Evolutionary conservation across 495 filamentous ascomycete genomes (phyloP).

Genomic region (Tuber magnatum): DNA sequence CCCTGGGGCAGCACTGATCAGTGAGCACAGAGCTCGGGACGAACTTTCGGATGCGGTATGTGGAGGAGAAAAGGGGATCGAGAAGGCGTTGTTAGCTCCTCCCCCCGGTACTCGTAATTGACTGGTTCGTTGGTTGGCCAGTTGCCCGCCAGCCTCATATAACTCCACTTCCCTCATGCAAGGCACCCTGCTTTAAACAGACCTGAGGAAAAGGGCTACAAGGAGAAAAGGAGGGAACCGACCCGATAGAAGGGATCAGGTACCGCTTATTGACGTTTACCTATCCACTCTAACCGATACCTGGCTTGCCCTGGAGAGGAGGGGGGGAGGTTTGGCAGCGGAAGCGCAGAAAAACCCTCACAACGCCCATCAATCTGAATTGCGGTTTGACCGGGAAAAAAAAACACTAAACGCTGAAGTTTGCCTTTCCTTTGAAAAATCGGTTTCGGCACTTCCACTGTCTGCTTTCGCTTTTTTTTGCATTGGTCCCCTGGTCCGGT

Average conservation of each 20-base stretch:
- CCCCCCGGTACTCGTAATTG: background rate
- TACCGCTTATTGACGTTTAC: background rate
- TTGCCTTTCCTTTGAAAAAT: background rate
- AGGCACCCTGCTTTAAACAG: background rate
- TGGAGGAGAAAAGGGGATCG: background rate
- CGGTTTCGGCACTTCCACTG: background rate
- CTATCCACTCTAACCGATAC: background rate
- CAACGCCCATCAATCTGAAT: background rate
- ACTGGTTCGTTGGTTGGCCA: background rate
- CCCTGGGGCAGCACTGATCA: background rate
- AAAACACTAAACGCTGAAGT: background rate
- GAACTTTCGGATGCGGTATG: background rate
- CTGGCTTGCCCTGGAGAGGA: background rate
- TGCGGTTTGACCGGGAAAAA: background rate
- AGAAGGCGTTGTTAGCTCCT: background rate
- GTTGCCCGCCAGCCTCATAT: background rate
- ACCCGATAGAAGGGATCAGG: background rate
- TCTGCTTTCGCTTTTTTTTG: background rate
- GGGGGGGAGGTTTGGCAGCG: background rate
- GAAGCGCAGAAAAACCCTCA: slow-evolving; percentile 1
- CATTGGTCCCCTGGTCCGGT: background rate
- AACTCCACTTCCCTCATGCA: slow-evolving; percentile 1
- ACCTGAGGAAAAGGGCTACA: background rate
- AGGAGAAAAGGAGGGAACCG: background rate
- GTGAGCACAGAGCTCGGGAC: background rate